Conservation (phyloP, 148 eudicot genomes). For the Rhododendron mucronatum region DNA sequence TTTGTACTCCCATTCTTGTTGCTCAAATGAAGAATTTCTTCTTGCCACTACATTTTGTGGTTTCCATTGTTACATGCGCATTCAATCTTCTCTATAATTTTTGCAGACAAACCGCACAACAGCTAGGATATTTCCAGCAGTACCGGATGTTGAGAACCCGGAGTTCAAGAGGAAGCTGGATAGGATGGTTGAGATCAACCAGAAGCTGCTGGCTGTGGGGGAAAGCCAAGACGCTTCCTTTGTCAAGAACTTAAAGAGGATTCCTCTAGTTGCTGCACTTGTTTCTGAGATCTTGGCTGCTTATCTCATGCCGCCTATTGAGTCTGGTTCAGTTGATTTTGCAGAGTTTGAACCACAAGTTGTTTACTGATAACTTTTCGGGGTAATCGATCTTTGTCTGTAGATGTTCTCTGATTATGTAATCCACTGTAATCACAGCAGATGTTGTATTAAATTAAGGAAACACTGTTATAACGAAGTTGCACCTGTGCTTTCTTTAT, state of each 20-base stretch:
- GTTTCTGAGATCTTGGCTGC: constrained; percentile 85
- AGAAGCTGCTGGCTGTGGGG: constrained; percentile 56
- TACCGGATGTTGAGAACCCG: constrained; percentile 94
- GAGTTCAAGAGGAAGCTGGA: constrained; percentile 97
- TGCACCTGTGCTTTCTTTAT: neutral
- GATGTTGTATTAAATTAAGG: neutral
- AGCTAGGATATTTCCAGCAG: constrained; percentile 98
- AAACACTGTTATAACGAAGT: neutral
- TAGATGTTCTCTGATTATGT: neutral
- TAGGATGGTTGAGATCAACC: constrained; percentile 76
- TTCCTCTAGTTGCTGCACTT: constrained; percentile 76
- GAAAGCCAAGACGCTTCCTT: constrained; percentile 52
- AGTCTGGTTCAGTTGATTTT: constrained; percentile 93
- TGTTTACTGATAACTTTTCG: constrained; percentile 48
- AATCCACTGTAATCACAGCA: neutral
- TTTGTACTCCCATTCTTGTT: neutral
- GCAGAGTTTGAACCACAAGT: constrained; percentile 94
- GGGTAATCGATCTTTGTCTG: neutral
- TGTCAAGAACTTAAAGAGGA: constrained; percentile 91
- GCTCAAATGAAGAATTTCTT: neutral
- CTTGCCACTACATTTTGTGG: neutral
- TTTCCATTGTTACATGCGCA: neutral
- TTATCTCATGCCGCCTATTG: constrained; percentile 92
- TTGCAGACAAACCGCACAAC: constrained; percentile 96
- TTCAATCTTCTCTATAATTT: neutral